Evolutionary conservation across 352 stramenopile species (phyloP).

Genomic region (Ochromonadaceae sp.): DNA sequence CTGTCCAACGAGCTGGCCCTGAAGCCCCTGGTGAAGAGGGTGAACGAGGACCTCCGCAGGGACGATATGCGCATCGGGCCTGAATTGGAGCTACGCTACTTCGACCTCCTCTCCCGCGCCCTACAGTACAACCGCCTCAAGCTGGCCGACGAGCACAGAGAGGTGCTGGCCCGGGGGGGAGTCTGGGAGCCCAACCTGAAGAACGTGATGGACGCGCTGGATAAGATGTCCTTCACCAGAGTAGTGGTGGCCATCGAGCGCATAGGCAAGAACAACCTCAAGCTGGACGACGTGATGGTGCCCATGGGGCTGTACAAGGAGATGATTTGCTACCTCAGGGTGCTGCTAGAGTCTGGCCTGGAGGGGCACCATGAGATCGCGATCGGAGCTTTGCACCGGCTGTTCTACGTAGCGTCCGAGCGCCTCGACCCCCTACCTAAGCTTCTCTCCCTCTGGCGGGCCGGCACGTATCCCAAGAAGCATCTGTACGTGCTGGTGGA

Average conservation of each 20-base stretch:
- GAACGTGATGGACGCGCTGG: constrained; percentile 4
- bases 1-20: neutral
- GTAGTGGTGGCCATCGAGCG: neutral
- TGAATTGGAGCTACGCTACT: constrained; percentile 2
- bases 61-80: neutral
- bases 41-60: constrained; percentile 10
- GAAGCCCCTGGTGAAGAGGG: neutral
- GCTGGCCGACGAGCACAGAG: neutral
- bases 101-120: neutral
- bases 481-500: neutral
- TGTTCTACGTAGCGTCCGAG: neutral
- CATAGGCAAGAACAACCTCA: neutral
- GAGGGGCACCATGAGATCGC: constrained; percentile 10
- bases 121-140: constrained; percentile 11
- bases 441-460: neutral
- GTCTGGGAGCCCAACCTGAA: neutral
- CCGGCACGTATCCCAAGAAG: neutral
- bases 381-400: neutral
- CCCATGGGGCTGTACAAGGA: neutral
- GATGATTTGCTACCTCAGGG: neutral
- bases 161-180: neutral
- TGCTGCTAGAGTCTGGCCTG: neutral
- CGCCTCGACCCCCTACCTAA: neutral
- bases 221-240: constrained; percentile 13
- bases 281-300: neutral